phyloP scores from a whole-genome alignment of 176 grass and related monocot genomes.

The Panicum miliaceum region DNA sequence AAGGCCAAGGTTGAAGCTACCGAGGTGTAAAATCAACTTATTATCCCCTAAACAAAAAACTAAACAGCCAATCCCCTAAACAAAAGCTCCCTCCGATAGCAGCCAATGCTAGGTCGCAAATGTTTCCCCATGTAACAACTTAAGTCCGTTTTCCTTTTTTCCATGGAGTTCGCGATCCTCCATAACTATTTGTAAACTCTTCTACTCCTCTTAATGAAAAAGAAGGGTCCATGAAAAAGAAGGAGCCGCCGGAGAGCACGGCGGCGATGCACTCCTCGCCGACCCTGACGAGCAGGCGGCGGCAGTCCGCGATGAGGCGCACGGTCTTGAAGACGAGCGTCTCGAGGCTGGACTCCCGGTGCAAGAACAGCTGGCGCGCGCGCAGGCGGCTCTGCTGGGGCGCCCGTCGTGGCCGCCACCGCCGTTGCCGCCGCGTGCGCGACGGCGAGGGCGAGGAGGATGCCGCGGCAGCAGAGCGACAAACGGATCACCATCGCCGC shows the following conservation, averaged over 20 bases:
- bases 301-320: slow-evolving; percentile 34
- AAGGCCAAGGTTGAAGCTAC: too few species aligned
- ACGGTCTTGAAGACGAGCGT: not conserved
- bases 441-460: not conserved
- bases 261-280: slow-evolving; percentile 39
- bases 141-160: too few species aligned
- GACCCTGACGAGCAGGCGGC: slow-evolving; percentile 12
- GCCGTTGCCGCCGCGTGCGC: not conserved
- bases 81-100: too few species aligned
- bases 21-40: too few species aligned
- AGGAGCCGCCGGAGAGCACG: slow-evolving; percentile 21
- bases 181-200: too few species aligned
- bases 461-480: not conserved
- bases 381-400: not conserved
- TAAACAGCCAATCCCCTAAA: too few species aligned
- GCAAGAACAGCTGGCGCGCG: not conserved
- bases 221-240: not conserved
- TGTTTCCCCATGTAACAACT: too few species aligned
- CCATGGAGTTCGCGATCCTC: too few species aligned
- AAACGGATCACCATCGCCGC: not conserved
- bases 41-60: too few species aligned
- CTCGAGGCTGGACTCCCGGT: not conserved
- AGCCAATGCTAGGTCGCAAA: too few species aligned
- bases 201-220: too few species aligned
- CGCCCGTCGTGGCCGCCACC: not conserved